Base-by-base conservation (phyloP, 2,329 filamentous ascomycete species). In the Monosporascus sp. region DNA sequence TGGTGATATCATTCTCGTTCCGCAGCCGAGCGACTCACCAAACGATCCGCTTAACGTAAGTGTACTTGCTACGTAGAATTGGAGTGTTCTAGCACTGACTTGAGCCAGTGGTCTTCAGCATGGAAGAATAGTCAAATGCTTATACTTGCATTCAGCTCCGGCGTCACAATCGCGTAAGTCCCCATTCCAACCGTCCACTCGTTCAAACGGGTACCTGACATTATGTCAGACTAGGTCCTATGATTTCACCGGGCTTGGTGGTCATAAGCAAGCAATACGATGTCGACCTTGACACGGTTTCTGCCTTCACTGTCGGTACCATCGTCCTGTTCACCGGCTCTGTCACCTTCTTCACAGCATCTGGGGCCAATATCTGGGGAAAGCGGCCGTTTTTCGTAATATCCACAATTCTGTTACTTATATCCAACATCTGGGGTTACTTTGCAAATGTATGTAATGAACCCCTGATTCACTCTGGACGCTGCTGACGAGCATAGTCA, bases 321-420 rank as follows among this genome's bases (percentile, higher is more conserved):
- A 63, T 63, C 37, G 54, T 63, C 11, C 55, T 63, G 4, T 63
- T 63, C 44, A 63, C 60, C 15, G 60, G 60, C 14, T 47, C 43
- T 2, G 37, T 53, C 15, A 63, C 60, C 7, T 63, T 63, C 50
- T 61, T 63, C 35, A 61, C 60, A 15, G 60, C 60, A 15, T 60
- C 60, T 1, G 60, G 60, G 1, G 60, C 60, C 14, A 63, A 61
- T 35, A 55, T 63, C 37, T 63, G 59, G 60, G 60, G 60, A 14
- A 63, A 63, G 51, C 51, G 60, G 18, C 60, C 60, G n/a, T 63
- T 63, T 35, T 63, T 63, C 55, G 60, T 63, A 3, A 63, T 63
- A 31, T 63, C 60, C 6, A 61, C 60, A 1, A 3, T 61, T 15
- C 4, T 63, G 31, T 38, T 63, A 5, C 51, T 63, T 20, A 35